Evolutionary conservation across 768 basidiomycete genomes (phyloP).

Genomic region (Boletus vermiculosoides): DNA sequence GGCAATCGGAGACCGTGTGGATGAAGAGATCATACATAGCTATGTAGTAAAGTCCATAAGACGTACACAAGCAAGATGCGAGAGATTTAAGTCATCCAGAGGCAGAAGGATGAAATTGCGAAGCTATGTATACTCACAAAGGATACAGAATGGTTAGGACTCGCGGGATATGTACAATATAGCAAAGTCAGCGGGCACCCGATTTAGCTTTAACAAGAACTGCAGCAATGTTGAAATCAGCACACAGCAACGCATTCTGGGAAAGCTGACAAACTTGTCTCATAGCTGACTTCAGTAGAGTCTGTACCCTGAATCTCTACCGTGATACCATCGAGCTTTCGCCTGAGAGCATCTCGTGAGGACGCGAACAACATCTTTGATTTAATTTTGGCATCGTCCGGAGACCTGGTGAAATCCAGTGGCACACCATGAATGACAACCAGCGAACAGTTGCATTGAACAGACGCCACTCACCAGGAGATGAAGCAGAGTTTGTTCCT

Average conservation of each 20-base stretch:
- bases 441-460: not conserved
- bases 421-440: not conserved
- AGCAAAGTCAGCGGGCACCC: constrained; percentile 14
- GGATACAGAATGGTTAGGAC: constrained; percentile 6
- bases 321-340: constrained; percentile 72
- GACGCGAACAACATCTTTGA: constrained; percentile 95
- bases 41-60: constrained; percentile 5
- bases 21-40: constrained; percentile 5
- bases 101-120: not conserved
- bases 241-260: not conserved
- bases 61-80: not conserved
- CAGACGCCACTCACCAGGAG: constrained; percentile 68
- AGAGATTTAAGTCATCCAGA: not conserved
- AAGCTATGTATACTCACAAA: constrained; percentile 13
- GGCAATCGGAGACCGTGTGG: not conserved
- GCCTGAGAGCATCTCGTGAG: constrained; percentile 80
- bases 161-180: constrained; percentile 8
- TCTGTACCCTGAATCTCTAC: constrained; percentile 89
- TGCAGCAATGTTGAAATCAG: constrained; percentile 10
- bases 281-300: constrained; percentile 62
- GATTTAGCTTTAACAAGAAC: constrained; percentile 18
- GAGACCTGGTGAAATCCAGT: constrained; percentile 58
- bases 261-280: constrained; percentile 52
- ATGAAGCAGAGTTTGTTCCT: constrained; percentile 87
- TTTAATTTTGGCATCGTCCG: constrained; percentile 82